These are phyloP conservation scores for Leucosporidium scottii DNA, from an alignment of 768 basidiomycete species.

Conservation along the genomic window DNA sequence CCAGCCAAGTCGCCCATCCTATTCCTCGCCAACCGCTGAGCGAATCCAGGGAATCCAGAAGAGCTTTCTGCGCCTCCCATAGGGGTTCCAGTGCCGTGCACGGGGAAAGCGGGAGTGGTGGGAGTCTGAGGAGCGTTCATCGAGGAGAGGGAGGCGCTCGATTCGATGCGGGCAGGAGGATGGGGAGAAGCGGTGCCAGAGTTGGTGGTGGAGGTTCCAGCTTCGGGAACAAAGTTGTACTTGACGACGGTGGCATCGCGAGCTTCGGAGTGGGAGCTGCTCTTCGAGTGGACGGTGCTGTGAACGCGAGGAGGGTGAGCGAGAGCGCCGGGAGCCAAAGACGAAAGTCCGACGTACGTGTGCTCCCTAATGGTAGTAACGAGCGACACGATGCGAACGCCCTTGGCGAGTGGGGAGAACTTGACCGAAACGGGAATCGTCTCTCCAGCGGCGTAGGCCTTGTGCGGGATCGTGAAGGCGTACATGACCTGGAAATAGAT, in stretches of 20 bases:
- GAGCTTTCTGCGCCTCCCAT: not conserved
- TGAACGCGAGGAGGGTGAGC: not conserved
- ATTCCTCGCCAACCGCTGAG: not conserved
- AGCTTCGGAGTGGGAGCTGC: conserved; percentile 42
- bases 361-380: conserved; percentile 65
- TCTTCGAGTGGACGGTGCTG: conserved; percentile 43
- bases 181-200: not conserved
- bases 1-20: conserved; percentile 12
- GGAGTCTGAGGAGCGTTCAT: conserved; percentile 20
- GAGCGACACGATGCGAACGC: conserved; percentile 63
- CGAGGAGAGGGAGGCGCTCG: conserved; percentile 23
- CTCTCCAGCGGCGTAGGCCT: conserved; percentile 90
- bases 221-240: conserved; percentile 40
- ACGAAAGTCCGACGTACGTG: conserved; percentile 11
- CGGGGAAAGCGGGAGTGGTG: conserved; percentile 22
- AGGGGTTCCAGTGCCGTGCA: conserved; percentile 9
- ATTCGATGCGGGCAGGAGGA: conserved; percentile 16
- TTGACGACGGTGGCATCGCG: conserved; percentile 43
- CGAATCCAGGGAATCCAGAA: not conserved
- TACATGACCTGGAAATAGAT: conserved; percentile 61
- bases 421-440: conserved; percentile 72
- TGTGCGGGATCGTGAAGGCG: conserved; percentile 78
- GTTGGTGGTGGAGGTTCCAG: not conserved
- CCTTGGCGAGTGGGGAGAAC: conserved; percentile 79
- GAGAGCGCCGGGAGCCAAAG: not conserved